Conservation (phyloP, 2,329 filamentous ascomycete species). For the Didymella exigua region DNA sequence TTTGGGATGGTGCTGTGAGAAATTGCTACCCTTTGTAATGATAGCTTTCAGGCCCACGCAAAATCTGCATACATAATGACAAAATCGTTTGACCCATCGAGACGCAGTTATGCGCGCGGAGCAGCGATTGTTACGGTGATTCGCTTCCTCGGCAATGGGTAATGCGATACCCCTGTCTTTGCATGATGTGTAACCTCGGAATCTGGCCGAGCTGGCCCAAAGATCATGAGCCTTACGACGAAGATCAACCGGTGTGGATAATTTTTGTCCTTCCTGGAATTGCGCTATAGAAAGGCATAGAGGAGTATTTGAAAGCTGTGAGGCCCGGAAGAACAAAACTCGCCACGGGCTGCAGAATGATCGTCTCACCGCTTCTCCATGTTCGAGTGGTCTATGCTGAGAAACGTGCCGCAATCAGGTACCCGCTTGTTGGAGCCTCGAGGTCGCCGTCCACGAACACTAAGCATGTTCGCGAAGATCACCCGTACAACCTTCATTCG, state of each 20-base stretch:
- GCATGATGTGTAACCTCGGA: conserved; percentile 5
- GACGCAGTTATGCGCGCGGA: background rate
- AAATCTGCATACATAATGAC: background rate
- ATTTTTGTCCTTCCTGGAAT: background rate
- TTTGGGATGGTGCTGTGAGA: background rate
- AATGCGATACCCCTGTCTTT: conserved; percentile 6
- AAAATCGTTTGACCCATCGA: background rate
- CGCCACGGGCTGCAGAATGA: background rate
- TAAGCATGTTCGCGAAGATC: background rate
- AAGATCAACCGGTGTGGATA: background rate
- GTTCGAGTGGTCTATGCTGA: background rate
- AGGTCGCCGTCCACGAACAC: conserved; percentile 14
- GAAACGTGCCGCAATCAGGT: conserved; percentile 15
- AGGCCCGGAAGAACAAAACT: background rate
- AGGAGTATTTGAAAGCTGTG: background rate
- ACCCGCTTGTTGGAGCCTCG: conserved; percentile 4
- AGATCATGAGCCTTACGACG: background rate
- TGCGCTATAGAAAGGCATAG: background rate
- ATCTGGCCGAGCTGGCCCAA: background rate
- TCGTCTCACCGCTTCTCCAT: conserved; percentile 9
- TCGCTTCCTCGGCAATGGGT: background rate
- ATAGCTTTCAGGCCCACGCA: background rate
- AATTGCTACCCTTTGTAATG: background rate
- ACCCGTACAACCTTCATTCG: conserved; percentile 1
- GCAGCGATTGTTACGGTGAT: background rate